Percentiles rank a stretch among this genome's conserved stretches.
These are phyloP conservation scores for Saccharomycopsis selenospora DNA, from an alignment of 805 yeast genomes.

Conservation along the genomic window DNA sequence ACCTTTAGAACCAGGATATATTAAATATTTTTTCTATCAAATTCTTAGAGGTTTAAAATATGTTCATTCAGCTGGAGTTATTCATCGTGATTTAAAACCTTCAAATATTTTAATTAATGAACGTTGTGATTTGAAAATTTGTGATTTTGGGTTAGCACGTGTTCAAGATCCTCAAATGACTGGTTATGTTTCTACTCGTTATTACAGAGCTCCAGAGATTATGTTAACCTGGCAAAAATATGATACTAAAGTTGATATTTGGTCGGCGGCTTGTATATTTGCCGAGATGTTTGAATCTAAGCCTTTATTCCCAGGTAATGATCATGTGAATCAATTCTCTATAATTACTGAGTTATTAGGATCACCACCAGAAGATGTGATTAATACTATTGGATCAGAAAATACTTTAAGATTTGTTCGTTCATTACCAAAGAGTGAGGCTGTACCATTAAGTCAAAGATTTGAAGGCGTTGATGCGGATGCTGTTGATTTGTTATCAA, in stretches of 20 bases:
- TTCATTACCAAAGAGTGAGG: slow-evolving; percentile 86
- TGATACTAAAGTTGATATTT: slow-evolving; percentile 92
- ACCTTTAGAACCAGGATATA: slow-evolving; percentile 92
- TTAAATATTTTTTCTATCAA: slow-evolving; percentile 94
- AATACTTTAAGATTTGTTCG: slow-evolving; percentile 91
- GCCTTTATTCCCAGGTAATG: slow-evolving; percentile 96
- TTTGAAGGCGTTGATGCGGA: slow-evolving; percentile 74
- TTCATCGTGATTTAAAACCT: slow-evolving; percentile 85
- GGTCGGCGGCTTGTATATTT: slow-evolving; percentile 97
- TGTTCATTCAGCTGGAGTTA: slow-evolving; percentile 88
- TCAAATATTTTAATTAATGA: slow-evolving; percentile 78
- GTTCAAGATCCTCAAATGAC: slow-evolving; percentile 99
- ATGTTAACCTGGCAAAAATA: slow-evolving; percentile 99
- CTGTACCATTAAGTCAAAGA: slow-evolving; percentile 78
- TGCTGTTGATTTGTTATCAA: slow-evolving; percentile 80
- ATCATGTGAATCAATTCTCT: slow-evolving; percentile 96
- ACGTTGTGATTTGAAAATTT: slow-evolving; percentile 84
- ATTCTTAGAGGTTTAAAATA: slow-evolving; percentile 83
- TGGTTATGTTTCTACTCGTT: slow-evolving; percentile 92
- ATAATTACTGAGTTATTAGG: slow-evolving; percentile 95
- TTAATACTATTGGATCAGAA: slow-evolving; percentile 91
- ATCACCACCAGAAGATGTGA: slow-evolving; percentile 93
- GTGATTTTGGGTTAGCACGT: slow-evolving; percentile 93
- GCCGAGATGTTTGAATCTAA: slow-evolving; percentile 97
- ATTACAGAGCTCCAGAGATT: slow-evolving; percentile 96